Percentiles rank a stretch among this genome's conserved stretches.
Conservation (phyloP, 768 basidiomycete genomes). For the Trametes sanguinea region DNA sequence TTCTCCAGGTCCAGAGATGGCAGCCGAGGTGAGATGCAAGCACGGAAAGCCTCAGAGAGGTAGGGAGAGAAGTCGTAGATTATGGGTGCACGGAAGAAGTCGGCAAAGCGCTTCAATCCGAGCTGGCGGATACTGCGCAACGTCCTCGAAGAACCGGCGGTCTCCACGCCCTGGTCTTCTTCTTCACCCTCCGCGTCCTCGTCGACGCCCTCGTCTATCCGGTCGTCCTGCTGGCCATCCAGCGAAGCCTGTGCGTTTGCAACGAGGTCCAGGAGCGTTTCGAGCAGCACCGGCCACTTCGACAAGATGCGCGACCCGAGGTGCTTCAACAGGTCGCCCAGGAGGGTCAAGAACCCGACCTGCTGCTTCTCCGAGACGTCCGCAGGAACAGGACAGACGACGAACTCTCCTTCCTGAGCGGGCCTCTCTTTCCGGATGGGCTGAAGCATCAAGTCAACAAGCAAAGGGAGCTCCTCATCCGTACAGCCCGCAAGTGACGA, state of each 20-base stretch:
- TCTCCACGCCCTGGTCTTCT: conserved; percentile 35
- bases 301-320: conserved; percentile 69
- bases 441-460: conserved; percentile 87
- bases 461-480: conserved; percentile 68
- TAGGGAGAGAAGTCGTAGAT: conserved; percentile 76
- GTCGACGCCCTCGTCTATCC: conserved; percentile 36
- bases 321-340: conserved; percentile 82
- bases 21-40: conserved; percentile 84
- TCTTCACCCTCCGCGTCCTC: conserved; percentile 39
- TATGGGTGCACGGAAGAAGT: conserved; percentile 80
- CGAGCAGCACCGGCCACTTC: conserved; percentile 78
- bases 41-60: conserved; percentile 62
- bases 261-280: conserved; percentile 65
- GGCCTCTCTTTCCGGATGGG: conserved; percentile 48
- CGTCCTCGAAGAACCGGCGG: conserved; percentile 38
- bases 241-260: conserved; percentile 64
- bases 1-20: conserved; percentile 77
- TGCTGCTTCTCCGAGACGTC: conserved; percentile 63
- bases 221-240: conserved; percentile 32
- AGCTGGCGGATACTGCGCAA: conserved; percentile 73
- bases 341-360: conserved; percentile 79
- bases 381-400: conserved; percentile 31
- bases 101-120: conserved; percentile 82
- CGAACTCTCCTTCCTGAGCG: conserved; percentile 36
- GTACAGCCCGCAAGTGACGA: conserved; percentile 68